Conservation (phyloP, 306 rosid genomes). For the Vigna nakashimae region DNA sequence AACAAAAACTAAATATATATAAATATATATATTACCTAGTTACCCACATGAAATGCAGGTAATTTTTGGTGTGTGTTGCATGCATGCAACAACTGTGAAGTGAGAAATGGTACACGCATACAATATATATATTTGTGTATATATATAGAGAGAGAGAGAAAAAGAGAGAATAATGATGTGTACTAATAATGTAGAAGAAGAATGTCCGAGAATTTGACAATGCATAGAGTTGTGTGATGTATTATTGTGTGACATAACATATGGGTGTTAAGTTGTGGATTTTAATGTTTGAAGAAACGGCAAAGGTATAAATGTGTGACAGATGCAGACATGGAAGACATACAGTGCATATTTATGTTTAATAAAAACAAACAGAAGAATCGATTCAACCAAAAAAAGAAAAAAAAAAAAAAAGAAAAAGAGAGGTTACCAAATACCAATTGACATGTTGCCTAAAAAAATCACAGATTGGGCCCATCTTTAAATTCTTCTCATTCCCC, state of each 20-base stretch:
- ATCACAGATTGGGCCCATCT: constrained; percentile 43
- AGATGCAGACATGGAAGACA: constrained; percentile 31
- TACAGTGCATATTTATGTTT: constrained; percentile 16
- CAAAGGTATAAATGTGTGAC: constrained; percentile 4
- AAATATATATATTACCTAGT: too few species aligned
- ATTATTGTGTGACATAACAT: not conserved
- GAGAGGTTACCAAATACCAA: constrained; percentile 13
- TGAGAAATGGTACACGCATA: too few species aligned
- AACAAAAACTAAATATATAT: too few species aligned
- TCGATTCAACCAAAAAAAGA: not conserved
- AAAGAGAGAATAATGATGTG: not conserved
- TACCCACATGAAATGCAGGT: too few species aligned
- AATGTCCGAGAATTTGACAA: constrained; percentile 35
- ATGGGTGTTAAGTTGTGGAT: constrained; percentile 6
- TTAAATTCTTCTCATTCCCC: not conserved
- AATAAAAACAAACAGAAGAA: constrained; percentile 31
- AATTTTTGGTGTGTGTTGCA: not conserved
- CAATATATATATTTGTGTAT: too few species aligned
- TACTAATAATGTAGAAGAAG: constrained; percentile 8
- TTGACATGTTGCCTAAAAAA: constrained; percentile 42
- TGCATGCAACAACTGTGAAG: constrained; percentile 15
- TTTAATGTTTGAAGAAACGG: not conserved
- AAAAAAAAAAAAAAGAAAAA: not conserved
- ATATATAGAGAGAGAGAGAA: not conserved
- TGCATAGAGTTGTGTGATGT: not conserved